phyloP scores from a whole-genome alignment of 176 grass and related monocot genomes.

The Echinochloa phyllopogon region DNA sequence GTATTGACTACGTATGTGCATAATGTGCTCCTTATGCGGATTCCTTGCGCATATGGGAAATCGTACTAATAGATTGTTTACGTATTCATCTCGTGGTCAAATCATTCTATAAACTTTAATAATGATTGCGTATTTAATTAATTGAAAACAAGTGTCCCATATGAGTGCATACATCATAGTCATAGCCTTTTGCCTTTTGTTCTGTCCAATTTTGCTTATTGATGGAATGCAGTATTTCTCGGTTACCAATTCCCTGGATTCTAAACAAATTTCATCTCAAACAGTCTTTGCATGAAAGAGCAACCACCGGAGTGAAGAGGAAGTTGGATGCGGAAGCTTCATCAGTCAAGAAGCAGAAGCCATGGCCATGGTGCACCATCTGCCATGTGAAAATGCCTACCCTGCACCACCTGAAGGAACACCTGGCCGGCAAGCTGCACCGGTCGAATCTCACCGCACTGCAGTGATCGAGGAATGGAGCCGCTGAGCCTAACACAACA shows the following conservation, averaged over 20 bases:
- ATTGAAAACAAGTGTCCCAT: background rate
- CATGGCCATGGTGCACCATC: background rate
- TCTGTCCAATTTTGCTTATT: background rate
- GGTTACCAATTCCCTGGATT: background rate
- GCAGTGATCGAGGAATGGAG: background rate
- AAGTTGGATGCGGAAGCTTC: background rate
- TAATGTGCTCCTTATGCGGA: background rate
- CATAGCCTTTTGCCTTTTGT: background rate
- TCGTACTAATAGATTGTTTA: background rate
- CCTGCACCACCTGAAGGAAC: background rate
- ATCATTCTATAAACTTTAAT: background rate
- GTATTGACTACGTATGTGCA: too few relatives aligned
- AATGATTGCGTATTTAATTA: background rate
- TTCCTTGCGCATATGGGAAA: background rate
- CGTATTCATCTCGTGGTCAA: background rate
- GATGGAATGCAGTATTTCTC: background rate
- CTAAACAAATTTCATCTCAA: background rate
- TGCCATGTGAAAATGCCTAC: background rate
- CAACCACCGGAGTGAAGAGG: constrained; percentile 17
- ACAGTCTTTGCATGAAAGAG: constrained; percentile 6
- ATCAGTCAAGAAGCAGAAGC: constrained; percentile 34
- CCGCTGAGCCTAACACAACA: background rate
- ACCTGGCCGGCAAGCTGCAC: constrained; percentile 24
- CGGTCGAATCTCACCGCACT: background rate
- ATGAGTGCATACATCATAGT: background rate